phyloP scores from a whole-genome alignment of 768 basidiomycete species.

The Cubamyces sp. region DNA sequence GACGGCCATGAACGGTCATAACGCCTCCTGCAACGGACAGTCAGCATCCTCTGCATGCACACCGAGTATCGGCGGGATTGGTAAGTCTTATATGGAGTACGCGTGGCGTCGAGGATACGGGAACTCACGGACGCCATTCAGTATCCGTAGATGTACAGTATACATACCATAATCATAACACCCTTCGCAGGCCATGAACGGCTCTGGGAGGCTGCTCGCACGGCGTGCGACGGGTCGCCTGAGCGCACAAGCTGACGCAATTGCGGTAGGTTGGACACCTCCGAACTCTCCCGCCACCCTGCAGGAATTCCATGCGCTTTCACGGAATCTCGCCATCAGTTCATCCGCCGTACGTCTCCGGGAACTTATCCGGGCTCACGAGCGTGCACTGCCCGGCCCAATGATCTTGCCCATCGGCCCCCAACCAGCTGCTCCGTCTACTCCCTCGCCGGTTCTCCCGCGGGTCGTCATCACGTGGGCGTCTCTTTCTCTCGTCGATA shows the following conservation, averaged over 20 bases:
- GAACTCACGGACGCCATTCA: not conserved
- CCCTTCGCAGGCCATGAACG: not conserved
- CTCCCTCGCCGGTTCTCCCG: slow-evolving; percentile 7
- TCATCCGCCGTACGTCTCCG: not conserved
- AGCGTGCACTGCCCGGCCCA: not conserved
- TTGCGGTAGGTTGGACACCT: not conserved
- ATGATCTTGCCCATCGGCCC: not conserved
- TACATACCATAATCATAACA: not conserved
- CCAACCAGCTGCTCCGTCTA: slow-evolving; percentile 1
- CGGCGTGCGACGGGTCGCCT: not conserved
- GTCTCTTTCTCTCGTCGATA: slow-evolving; percentile 4
- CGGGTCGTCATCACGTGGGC: slow-evolving; percentile 13
- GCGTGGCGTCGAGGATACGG: not conserved
- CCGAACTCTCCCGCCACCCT: not conserved
- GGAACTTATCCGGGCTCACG: not conserved
- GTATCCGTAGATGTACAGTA: not conserved
- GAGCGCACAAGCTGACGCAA: not conserved
- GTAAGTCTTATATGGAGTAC: not conserved
- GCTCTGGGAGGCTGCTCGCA: not conserved
- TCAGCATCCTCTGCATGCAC: not conserved
- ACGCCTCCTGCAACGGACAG: not conserved
- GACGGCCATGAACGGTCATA: not conserved
- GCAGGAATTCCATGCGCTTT: not conserved
- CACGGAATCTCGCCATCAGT: not conserved
- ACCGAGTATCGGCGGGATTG: not conserved